Evolutionary conservation across 345 rosid genomes (phyloP).

Genomic region (sweet orange (Citrus sinensis)): DNA sequence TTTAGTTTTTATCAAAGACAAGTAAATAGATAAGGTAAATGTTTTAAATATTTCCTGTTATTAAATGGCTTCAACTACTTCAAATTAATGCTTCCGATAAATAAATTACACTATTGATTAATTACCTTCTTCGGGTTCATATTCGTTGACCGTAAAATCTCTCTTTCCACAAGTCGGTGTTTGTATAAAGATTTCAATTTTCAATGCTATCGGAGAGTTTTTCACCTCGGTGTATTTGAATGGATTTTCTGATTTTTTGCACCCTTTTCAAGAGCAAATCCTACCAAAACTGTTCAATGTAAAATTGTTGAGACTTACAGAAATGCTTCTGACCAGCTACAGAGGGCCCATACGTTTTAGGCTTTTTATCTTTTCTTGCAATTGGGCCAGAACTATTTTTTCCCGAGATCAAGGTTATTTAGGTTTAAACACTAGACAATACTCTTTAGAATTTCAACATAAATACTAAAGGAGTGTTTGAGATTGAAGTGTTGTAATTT

Average conservation of each 20-base stretch:
- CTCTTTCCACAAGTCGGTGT: neutral
- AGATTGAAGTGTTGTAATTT: fast-evolving
- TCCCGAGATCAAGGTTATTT: too few species aligned
- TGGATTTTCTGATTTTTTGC: too few species aligned
- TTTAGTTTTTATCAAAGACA: neutral
- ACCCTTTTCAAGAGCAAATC: neutral
- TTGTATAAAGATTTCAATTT: too few species aligned
- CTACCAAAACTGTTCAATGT: too few species aligned
- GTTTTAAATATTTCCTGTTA: neutral
- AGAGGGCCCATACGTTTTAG: neutral
- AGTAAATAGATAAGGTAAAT: neutral
- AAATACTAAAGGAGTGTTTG: fast-evolving
- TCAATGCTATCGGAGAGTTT: neutral
- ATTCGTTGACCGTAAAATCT: neutral
- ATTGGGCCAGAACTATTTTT: neutral
- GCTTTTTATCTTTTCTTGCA: neutral
- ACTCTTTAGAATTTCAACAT: too few species aligned
- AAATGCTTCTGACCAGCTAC: neutral
- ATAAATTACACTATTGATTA: neutral
- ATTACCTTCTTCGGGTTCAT: neutral
- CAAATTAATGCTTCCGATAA: neutral
- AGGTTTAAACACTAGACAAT: too few species aligned
- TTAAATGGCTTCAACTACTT: neutral
- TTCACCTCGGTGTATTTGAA: neutral
- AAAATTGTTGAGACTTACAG: too few species aligned